Evolutionary conservation across 306 rosid genomes (phyloP).

Genomic region (Casuarina glauca): DNA sequence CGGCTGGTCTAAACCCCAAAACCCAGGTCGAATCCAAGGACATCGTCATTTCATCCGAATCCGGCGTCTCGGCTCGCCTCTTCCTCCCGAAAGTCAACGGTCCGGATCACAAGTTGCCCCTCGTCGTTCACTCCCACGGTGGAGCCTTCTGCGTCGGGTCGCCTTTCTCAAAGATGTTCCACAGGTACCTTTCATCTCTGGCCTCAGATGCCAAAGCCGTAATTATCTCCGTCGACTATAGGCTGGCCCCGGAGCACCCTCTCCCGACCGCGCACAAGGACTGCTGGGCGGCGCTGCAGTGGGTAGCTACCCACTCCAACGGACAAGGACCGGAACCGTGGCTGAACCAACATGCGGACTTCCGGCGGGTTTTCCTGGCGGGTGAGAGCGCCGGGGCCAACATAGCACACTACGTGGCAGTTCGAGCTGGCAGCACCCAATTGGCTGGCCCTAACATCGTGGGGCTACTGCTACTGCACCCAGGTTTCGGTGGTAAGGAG

Average conservation of each 20-base stretch:
- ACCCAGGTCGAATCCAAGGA: slow-evolving; percentile 28
- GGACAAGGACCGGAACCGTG: slow-evolving; percentile 32
- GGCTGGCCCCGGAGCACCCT: not conserved
- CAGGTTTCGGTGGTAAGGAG: slow-evolving; percentile 17
- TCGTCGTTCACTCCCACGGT: not conserved
- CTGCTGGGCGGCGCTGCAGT: slow-evolving; percentile 26
- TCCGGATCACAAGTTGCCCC: too few relatives aligned
- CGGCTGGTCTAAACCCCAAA: slow-evolving; percentile 9
- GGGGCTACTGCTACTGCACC: slow-evolving; percentile 24
- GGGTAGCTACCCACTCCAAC: slow-evolving; percentile 19
- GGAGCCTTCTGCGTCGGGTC: too few relatives aligned
- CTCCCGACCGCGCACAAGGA: slow-evolving; percentile 32
- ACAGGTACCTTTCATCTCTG: slow-evolving; percentile 9
- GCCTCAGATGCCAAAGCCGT: slow-evolving; percentile 14
- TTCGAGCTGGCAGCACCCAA: slow-evolving; percentile 17
- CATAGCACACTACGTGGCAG: slow-evolving; percentile 26
- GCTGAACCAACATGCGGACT: slow-evolving; percentile 25
- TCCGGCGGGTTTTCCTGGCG: slow-evolving; percentile 24
- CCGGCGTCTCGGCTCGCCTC: too few relatives aligned
- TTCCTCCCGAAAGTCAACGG: too few relatives aligned
- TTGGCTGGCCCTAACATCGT: slow-evolving; percentile 10
- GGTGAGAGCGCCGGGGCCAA: slow-evolving; percentile 37
- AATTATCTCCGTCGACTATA: slow-evolving; percentile 25
- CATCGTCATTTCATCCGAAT: not conserved
- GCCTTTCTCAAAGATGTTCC: not conserved